phyloP scores from a whole-genome alignment of 768 basidiomycete genomes.

The Pleurotus salmoneostramineus region DNA sequence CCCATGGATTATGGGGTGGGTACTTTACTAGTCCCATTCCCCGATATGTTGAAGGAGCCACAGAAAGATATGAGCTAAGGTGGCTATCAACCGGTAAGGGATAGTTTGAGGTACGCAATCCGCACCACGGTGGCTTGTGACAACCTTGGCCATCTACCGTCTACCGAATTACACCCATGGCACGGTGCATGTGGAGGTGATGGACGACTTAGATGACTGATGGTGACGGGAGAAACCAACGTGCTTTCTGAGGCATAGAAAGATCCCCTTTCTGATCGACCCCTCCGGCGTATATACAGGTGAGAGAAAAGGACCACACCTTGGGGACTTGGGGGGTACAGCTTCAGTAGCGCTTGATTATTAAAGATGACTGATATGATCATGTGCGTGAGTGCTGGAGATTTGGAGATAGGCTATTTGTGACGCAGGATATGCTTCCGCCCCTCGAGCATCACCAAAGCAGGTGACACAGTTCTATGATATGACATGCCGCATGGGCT shows the following conservation, averaged over 20 bases:
- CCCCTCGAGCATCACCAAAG: not conserved
- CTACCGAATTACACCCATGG: not conserved
- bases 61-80: not conserved
- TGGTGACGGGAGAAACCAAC: not conserved
- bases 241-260: not conserved
- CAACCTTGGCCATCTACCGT: not conserved
- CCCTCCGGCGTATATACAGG: not conserved
- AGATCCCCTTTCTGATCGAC: not conserved
- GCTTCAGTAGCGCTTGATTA: too few relatives aligned
- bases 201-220: too few relatives aligned
- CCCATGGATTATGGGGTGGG: not conserved
- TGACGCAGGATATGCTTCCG: constrained; percentile 6
- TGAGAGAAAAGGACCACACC: not conserved
- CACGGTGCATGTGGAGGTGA: not conserved
- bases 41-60: not conserved
- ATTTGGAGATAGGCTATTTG: constrained; percentile 6
- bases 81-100: not conserved
- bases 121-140: not conserved
- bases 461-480: not conserved
- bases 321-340: too few relatives aligned
- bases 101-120: not conserved
- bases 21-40: not conserved
- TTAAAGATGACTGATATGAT: not conserved
- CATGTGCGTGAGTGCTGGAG: not conserved
- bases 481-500: constrained; percentile 3